Conservation (phyloP, 768 basidiomycete genomes). For the Tylopilus subfusipes region DNA sequence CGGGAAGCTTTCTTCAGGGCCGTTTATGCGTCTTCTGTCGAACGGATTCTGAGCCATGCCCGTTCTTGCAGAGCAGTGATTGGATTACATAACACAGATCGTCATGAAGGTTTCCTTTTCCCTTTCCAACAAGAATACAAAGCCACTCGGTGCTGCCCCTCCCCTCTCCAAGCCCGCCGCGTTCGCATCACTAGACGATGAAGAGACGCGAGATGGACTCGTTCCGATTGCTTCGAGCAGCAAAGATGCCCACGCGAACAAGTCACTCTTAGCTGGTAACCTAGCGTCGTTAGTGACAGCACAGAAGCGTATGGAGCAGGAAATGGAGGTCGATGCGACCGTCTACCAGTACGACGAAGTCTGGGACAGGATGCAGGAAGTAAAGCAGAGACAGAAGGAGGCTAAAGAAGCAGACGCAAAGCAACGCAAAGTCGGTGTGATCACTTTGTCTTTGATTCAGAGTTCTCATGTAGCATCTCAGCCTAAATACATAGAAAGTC, state of each 20-base stretch:
- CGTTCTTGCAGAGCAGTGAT: background rate
- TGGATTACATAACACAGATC: constrained; percentile 20
- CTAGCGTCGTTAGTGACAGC: constrained; percentile 58
- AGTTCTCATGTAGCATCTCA: constrained; percentile 30
- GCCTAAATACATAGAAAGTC: constrained; percentile 90
- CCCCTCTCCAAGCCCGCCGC: constrained; percentile 57
- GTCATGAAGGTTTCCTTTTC: constrained; percentile 91
- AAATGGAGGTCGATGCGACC: constrained; percentile 72
- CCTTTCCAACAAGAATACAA: constrained; percentile 51
- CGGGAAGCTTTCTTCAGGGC: constrained; percentile 78
- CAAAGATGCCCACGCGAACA: constrained; percentile 45
- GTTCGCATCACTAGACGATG: constrained; percentile 64
- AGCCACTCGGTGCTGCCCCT: constrained; percentile 51
- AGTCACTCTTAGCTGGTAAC: constrained; percentile 56
- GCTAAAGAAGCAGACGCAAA: constrained; percentile 72
- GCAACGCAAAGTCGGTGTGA: constrained; percentile 66
- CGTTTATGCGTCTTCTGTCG: constrained; percentile 87
- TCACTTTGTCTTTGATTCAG: background rate
- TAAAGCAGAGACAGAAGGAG: constrained; percentile 69
- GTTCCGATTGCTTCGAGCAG: constrained; percentile 43
- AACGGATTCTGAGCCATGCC: constrained; percentile 54
- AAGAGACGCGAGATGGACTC: constrained; percentile 50
- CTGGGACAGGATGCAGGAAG: constrained; percentile 93
- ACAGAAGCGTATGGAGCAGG: constrained; percentile 73
- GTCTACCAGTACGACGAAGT: constrained; percentile 97